phyloP scores from a whole-genome alignment of 345 rosid genomes.

The Sonneratia caseolaris region DNA sequence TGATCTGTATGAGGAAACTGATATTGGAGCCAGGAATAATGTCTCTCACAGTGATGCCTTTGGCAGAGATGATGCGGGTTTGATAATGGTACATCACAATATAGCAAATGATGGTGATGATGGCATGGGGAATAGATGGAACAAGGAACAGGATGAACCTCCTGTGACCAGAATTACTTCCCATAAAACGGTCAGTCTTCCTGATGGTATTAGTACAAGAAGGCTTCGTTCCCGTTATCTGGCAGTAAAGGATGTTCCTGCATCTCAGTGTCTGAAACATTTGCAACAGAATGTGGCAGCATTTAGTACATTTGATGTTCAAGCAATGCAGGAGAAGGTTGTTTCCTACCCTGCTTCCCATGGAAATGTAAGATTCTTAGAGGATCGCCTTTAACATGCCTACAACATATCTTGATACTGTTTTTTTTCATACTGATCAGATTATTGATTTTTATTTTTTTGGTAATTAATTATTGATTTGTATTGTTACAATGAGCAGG shows the following conservation, averaged over 20 bases:
- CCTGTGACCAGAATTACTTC: constrained; percentile 26
- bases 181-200: constrained; percentile 28
- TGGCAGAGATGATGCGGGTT: constrained; percentile 30
- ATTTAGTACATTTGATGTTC: constrained; percentile 24
- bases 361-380: constrained; percentile 53
- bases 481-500: constrained; percentile 29
- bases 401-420: neutral
- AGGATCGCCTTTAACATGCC: neutral
- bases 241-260: constrained; percentile 34
- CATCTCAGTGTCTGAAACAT: constrained; percentile 29
- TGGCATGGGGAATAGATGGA: constrained; percentile 18
- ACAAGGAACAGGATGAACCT: constrained; percentile 23
- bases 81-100: constrained; percentile 30
- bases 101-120: constrained; percentile 27
- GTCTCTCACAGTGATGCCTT: constrained; percentile 24
- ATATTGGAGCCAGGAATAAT: constrained; percentile 17
- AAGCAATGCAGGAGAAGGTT: constrained; percentile 31
- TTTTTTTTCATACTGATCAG: constrained; percentile 6
- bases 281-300: constrained; percentile 23
- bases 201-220: constrained; percentile 47
- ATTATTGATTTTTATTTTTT: neutral
- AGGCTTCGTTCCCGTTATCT: constrained; percentile 33
- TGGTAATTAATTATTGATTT: neutral
- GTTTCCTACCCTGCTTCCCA: constrained; percentile 27
- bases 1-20: constrained; percentile 38